Percentiles rank a stretch among this genome's conserved stretches.
Evolutionary conservation across 768 basidiomycete genomes (phyloP).

Genomic region (Collybiopsis confluens): DNA sequence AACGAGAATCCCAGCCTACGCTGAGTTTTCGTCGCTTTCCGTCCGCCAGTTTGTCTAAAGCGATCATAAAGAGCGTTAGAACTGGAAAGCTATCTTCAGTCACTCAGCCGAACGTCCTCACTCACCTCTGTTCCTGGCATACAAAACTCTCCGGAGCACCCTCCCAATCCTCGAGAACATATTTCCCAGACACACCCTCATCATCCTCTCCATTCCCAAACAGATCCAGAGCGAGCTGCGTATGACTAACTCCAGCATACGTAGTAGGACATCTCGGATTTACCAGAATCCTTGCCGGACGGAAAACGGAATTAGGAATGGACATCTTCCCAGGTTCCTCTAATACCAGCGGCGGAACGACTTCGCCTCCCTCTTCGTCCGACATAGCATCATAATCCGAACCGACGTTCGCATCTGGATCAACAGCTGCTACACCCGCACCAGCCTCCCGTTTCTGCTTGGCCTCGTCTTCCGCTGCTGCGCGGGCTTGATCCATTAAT

Average conservation of each 20-base stretch:
- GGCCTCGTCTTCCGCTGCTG: conserved; percentile 23
- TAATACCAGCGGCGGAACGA: conserved; percentile 30
- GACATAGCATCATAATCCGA: conserved; percentile 89
- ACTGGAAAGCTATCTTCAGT: neutral
- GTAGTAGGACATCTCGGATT: conserved; percentile 97
- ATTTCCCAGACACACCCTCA: conserved; percentile 52
- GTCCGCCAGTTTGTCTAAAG: conserved; percentile 77
- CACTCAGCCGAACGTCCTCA: conserved; percentile 1
- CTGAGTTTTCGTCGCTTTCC: conserved; percentile 86
- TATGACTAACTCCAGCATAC: conserved; percentile 96
- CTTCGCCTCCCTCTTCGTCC: conserved; percentile 49
- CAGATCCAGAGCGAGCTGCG: conserved; percentile 90
- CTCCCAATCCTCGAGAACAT: conserved; percentile 92
- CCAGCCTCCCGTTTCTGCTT: conserved; percentile 18
- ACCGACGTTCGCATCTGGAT: conserved; percentile 78
- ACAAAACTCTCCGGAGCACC: conserved; percentile 97
- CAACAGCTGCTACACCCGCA: conserved; percentile 26
- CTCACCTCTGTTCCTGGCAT: conserved; percentile 90
- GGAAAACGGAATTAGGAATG: conserved; percentile 86
- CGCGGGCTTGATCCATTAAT: conserved; percentile 29
- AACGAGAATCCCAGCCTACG: conserved; percentile 80
- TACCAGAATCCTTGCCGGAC: conserved; percentile 86
- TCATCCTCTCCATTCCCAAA: conserved; percentile 80
- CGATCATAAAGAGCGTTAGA: conserved; percentile 7
- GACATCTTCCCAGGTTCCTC: conserved; percentile 34